Evolutionary conservation across 2,329 filamentous ascomycete species (phyloP), one percentile per base, ranked within the genome.

Genomic region (Sarocladium kiliense): DNA sequence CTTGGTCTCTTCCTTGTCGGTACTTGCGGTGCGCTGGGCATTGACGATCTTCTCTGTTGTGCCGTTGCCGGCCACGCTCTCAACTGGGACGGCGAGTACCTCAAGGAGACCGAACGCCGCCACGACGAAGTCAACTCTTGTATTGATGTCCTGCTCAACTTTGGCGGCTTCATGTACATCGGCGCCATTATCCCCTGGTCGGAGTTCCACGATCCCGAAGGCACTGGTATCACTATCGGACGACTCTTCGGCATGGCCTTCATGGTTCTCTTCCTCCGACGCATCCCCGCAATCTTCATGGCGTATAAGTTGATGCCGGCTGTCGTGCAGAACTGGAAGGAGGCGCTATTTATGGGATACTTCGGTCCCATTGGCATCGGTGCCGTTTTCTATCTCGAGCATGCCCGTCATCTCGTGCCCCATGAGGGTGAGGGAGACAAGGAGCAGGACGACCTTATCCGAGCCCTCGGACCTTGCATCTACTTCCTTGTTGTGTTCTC

Each of bases 291-390:
- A 2, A 75, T 84, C 10, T 64, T 84, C 50, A 53, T 77, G 10
- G 69, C 73, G 1, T 84, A 84, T 65, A 80, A 77, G 59, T 67
- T 80, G 6, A 81, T 84, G 77, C 79, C 80, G 0, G 67, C 68
- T 2, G 72, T 77, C 0, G 74, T 77, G 55, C 73, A 73, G n/a
- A 68, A 74, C 60, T 82, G 76, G 72, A 79, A 77, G 59, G 81
- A 85, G 57, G 81, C 80, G 0, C 61, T 85, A 0, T 84, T 85
- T 56, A 80, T 84, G 78, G 81, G 81, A 0, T 83, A 84, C 57
- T 91, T 92, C 61, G 88, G 88, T 0, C 88, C 88, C 0, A 91
- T 59, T n/a, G 88, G 88, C 2, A 87, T 89, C 9, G 86, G 85
- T 19, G 88, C 88, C 0, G 79, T 90, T 23, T 91, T 91, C 67